Evolutionary conservation across 371 early-diverging fungal genomes (phyloP).

Genomic region (Syncephalastrum racemosum): DNA sequence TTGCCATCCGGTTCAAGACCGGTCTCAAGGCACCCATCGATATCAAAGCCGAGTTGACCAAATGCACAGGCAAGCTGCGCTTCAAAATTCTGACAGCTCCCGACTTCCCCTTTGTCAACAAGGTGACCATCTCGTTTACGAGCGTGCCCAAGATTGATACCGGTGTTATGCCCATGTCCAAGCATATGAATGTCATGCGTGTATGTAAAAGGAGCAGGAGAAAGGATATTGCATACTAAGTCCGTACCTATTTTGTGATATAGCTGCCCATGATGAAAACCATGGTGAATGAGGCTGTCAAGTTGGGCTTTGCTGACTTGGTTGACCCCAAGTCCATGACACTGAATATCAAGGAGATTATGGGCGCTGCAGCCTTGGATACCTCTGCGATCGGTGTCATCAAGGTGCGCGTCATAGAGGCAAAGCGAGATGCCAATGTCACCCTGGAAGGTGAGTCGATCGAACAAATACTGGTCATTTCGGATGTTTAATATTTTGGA

Average conservation of each 20-base stretch:
- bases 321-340: slow-evolving; percentile 38
- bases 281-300: slow-evolving; percentile 32
- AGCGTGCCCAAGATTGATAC: slow-evolving; percentile 31
- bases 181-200: slow-evolving; percentile 35
- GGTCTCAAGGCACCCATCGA: slow-evolving; percentile 31
- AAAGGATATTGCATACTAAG: too few species aligned
- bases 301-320: slow-evolving; percentile 25
- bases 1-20: slow-evolving; percentile 36
- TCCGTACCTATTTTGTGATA: too few species aligned
- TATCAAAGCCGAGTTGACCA: slow-evolving; percentile 30
- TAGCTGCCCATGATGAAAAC: slow-evolving; percentile 33
- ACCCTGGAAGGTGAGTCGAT: slow-evolving; percentile 4
- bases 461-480: not conserved
- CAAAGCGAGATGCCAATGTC: slow-evolving; percentile 4
- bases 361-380: slow-evolving; percentile 24
- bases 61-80: slow-evolving; percentile 26
- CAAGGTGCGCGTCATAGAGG: slow-evolving; percentile 26
- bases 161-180: slow-evolving; percentile 35
- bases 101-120: slow-evolving; percentile 32
- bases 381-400: slow-evolving; percentile 32
- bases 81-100: slow-evolving; percentile 35
- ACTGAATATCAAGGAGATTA: slow-evolving; percentile 23
- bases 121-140: slow-evolving; percentile 34
- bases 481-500: not conserved
- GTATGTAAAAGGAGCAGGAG: slow-evolving; percentile 6